phyloP scores from a whole-genome alignment of 352 stramenopile genomes.

The Pythium scleroteichum region DNA sequence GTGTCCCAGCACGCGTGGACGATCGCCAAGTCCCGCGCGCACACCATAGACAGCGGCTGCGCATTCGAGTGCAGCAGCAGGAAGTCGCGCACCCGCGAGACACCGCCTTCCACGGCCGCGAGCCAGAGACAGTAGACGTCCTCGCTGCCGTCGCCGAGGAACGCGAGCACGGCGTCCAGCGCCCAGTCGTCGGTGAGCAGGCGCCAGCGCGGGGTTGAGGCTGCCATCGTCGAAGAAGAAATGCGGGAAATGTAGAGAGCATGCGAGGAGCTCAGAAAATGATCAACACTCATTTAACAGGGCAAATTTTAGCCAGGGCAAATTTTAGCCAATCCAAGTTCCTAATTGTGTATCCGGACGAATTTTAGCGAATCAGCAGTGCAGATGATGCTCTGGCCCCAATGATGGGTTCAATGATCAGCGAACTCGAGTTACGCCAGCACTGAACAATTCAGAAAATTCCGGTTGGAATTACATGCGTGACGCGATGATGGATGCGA shows the following conservation, averaged over 20 bases:
- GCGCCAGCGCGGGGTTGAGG: neutral
- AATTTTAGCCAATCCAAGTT: too few species aligned
- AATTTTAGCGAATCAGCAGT: too few species aligned
- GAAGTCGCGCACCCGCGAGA: neutral
- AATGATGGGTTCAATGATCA: too few species aligned
- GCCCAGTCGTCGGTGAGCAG: neutral
- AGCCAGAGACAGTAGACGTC: constrained; percentile 8
- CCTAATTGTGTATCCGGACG: too few species aligned
- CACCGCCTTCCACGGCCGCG: neutral
- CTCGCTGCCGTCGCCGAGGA: neutral
- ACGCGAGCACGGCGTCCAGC: neutral
- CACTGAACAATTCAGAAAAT: too few species aligned
- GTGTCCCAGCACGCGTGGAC: neutral
- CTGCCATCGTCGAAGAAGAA: neutral
- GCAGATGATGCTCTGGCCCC: too few species aligned
- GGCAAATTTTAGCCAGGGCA: too few species aligned
- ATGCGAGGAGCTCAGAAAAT: too few species aligned
- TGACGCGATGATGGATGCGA: too few species aligned
- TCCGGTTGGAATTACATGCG: too few species aligned
- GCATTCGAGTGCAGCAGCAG: neutral
- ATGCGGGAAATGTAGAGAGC: neutral
- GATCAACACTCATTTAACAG: too few species aligned
- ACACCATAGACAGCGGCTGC: neutral
- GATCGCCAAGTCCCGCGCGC: neutral
- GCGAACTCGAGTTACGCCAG: too few species aligned